phyloP scores from a whole-genome alignment of 148 eudicot genomes.

The Spergularia marina region DNA sequence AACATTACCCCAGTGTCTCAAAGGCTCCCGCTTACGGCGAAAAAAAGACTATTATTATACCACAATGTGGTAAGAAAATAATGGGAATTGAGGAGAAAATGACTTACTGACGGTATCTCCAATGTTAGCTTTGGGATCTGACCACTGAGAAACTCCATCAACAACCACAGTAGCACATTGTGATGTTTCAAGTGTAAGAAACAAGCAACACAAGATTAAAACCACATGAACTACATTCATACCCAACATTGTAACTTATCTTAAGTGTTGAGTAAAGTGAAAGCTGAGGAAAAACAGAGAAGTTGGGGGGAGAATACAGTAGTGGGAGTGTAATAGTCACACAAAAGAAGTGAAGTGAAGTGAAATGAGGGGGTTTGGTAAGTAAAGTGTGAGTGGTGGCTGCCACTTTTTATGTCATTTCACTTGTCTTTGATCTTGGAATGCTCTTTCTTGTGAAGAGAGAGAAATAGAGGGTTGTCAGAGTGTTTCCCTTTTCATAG shows the following conservation, averaged over 20 bases:
- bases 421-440: slow-evolving; percentile 12
- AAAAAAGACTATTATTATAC: too few relatives aligned
- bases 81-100: background rate
- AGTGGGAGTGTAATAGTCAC: background rate
- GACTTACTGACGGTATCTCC: slow-evolving; percentile 75
- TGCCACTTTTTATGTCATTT: slow-evolving; percentile 7
- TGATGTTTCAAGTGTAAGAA: slow-evolving; percentile 16
- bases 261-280: background rate
- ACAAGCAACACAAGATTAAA: slow-evolving; percentile 19
- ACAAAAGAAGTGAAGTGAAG: background rate
- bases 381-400: background rate
- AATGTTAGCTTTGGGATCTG: slow-evolving; percentile 52
- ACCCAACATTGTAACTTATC: slow-evolving; percentile 4
- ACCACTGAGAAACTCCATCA: slow-evolving; percentile 75
- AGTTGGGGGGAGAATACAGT: background rate
- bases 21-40: too few relatives aligned
- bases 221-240: slow-evolving; percentile 6
- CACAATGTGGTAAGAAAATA: background rate
- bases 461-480: slow-evolving; percentile 39
- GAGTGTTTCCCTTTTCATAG: slow-evolving; percentile 47
- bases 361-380: background rate
- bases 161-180: slow-evolving; percentile 58
- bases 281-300: background rate
- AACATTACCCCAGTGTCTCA: too few relatives aligned
- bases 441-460: slow-evolving; percentile 32